Base-by-base conservation (phyloP, 73 alveolate species). In the Loxodes magnus region DNA sequence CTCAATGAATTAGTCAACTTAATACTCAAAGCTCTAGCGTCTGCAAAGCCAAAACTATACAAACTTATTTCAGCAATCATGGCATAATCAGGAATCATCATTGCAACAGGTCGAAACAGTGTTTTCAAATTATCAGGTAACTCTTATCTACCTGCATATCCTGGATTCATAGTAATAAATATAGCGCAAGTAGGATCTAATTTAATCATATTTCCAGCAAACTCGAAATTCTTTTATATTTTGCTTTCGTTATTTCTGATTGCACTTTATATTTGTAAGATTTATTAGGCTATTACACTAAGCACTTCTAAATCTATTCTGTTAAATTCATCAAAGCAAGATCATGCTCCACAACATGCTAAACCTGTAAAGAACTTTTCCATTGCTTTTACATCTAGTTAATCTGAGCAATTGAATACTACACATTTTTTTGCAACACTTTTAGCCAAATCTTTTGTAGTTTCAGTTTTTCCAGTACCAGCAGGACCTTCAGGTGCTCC, bases 321-420 rank as follows among this genome's bases (percentile, higher is more conserved):
- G 63, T 93, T 93, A 62, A 93, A 93, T 53, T 93, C 99, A 79
- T 93, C 99, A 43, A 93, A 93, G 56, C 99, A 93, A 4, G 94
- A 92, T 98, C 99, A 93, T 34, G 73, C 71, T 46, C 59, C 59
- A 56, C 70, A 56, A 56, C 87, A 90, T 26, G 96, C 98, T 53
- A 91, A 80, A 23, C 98, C 99, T 61, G 94, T 95, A 81, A 95
- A 95, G 91, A 95, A 93, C 76, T 93, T 93, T 23, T 96, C 99
- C 95, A 95, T 95, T 28, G 12, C 24, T 20, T 41, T 15, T 20
- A 28, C 43, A 17, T 56, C 43, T 20, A 56, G 46, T 22, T 46
- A 17, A 17, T 44, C 59, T 21, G 70, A 2, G 71, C 70, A 4
- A 17, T 56, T 43, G 28, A 44, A 56, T 22, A 43, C 64, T 17